Evolutionary conservation across 1,284 basidiomycete species (phyloP).

Genomic region (Cryptococcus hybrid): DNA sequence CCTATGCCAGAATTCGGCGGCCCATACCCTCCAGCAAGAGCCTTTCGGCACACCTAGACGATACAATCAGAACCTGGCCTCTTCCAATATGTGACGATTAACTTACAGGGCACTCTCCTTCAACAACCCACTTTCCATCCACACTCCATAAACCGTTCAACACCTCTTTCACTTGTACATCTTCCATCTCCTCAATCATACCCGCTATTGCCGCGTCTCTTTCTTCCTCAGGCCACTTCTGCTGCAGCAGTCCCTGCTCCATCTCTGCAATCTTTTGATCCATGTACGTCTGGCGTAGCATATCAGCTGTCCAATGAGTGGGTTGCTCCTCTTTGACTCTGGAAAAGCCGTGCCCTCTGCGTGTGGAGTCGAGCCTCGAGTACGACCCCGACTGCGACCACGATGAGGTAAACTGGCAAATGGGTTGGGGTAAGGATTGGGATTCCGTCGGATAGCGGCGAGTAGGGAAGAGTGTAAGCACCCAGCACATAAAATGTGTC

Average conservation of each 20-base stretch:
- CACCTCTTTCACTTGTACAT: constrained; percentile 20
- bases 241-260: constrained; percentile 1
- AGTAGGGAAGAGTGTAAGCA: constrained; percentile 40
- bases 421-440: constrained; percentile 26
- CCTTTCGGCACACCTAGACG: constrained; percentile 16
- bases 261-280: not conserved
- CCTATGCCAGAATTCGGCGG: constrained; percentile 14
- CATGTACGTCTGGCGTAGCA: constrained; percentile 13
- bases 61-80: not conserved
- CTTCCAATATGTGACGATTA: not conserved
- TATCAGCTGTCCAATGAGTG: constrained; percentile 26
- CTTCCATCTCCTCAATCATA: constrained; percentile 8
- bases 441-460: constrained; percentile 36
- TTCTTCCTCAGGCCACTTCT: constrained; percentile 7
- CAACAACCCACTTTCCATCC: constrained; percentile 29
- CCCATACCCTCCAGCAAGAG: constrained; percentile 18
- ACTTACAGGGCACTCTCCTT: constrained; percentile 49
- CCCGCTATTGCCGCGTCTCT: constrained; percentile 10
- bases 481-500: constrained; percentile 42
- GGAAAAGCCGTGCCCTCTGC: not conserved
- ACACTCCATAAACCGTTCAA: constrained; percentile 40
- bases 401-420: constrained; percentile 3
- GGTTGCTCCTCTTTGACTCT: constrained; percentile 15
- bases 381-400: constrained; percentile 14
- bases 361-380: not conserved